A percentile compares a stretch with the other conserved stretches of the same genome.
phyloP scores from a whole-genome alignment of 805 yeast genomes.

The Spathaspora passalidarum region DNA sequence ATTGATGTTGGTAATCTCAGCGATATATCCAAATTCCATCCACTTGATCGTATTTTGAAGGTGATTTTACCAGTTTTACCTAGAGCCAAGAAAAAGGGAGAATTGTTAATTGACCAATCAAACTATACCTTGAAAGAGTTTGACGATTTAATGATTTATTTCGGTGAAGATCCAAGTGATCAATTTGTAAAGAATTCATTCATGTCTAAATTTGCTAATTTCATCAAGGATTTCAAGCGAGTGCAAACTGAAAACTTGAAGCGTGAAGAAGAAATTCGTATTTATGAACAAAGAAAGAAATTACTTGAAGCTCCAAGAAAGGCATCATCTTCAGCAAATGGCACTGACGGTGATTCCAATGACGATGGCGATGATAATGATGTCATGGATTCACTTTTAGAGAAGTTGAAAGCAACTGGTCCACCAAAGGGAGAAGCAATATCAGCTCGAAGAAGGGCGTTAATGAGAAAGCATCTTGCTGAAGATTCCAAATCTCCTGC shows the following conservation, averaged over 20 bases:
- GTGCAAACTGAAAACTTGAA: conserved; percentile 65
- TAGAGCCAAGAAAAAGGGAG: conserved; percentile 53
- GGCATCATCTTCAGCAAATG: conserved; percentile 1
- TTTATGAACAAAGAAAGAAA: conserved; percentile 74
- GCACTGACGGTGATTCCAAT: conserved; percentile 18
- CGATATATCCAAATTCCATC: conserved; percentile 60
- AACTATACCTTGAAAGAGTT: conserved; percentile 49
- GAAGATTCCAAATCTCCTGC: conserved; percentile 14
- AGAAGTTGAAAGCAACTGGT: conserved; percentile 83
- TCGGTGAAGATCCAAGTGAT: conserved; percentile 66
- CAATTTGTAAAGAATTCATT: conserved; percentile 56
- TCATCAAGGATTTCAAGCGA: conserved; percentile 57
- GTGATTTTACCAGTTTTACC: conserved; percentile 53
- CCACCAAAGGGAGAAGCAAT: conserved; percentile 74
- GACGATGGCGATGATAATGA: conserved; percentile 41
- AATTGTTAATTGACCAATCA: conserved; percentile 49
- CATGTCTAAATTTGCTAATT: conserved; percentile 58
- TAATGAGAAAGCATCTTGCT: conserved; percentile 61
- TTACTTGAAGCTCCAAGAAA: conserved; percentile 46
- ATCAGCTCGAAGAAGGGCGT: conserved; percentile 76
- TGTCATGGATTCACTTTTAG: conserved; percentile 84
- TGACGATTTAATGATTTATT: conserved; percentile 60
- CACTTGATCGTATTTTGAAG: conserved; percentile 57
- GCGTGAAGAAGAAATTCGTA: conserved; percentile 63
- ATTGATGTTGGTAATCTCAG: conserved; percentile 64